Conservation (phyloP, 1,284 basidiomycete species). For the Xerocomus nothofagi region DNA sequence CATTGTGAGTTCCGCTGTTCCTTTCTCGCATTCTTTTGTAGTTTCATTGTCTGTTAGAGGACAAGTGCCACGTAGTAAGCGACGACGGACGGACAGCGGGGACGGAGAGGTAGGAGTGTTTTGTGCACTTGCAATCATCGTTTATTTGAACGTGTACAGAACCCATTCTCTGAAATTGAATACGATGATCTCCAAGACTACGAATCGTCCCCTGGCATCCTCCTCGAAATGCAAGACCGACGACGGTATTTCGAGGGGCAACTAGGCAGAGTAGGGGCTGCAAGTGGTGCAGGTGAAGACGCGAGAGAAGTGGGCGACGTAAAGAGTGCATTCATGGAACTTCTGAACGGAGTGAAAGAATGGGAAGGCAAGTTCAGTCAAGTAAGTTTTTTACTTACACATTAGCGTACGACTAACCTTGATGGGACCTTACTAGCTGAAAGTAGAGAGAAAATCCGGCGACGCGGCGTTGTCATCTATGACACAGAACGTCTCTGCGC, state of each 20-base stretch:
- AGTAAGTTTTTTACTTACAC: slow-evolving; percentile 38
- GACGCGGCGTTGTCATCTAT: slow-evolving; percentile 70
- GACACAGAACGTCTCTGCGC: slow-evolving; percentile 72
- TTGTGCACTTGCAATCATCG: background rate
- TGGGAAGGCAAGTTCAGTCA: slow-evolving; percentile 63
- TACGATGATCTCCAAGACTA: slow-evolving; percentile 83
- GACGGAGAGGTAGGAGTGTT: slow-evolving; percentile 36
- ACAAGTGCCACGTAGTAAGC: slow-evolving; percentile 56
- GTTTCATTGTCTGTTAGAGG: slow-evolving; percentile 44
- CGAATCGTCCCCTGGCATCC: slow-evolving; percentile 63
- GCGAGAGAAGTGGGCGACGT: slow-evolving; percentile 42
- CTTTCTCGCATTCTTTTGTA: background rate
- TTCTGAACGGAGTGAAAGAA: slow-evolving; percentile 47
- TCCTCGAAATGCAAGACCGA: slow-evolving; percentile 81
- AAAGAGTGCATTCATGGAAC: slow-evolving; percentile 44
- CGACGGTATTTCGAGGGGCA: slow-evolving; percentile 75
- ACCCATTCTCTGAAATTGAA: slow-evolving; percentile 73
- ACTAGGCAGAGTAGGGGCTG: slow-evolving; percentile 38
- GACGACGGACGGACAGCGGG: slow-evolving; percentile 49
- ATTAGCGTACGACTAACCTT: background rate
- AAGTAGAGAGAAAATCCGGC: slow-evolving; percentile 62
- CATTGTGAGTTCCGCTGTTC: slow-evolving; percentile 49
- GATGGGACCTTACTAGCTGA: slow-evolving; percentile 43
- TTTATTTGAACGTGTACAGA: slow-evolving; percentile 29
- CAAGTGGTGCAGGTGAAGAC: slow-evolving; percentile 24